These are phyloP conservation scores for Dunaliella primolecta DNA, from an alignment of 139 green algal species.

Conservation along the genomic window DNA sequence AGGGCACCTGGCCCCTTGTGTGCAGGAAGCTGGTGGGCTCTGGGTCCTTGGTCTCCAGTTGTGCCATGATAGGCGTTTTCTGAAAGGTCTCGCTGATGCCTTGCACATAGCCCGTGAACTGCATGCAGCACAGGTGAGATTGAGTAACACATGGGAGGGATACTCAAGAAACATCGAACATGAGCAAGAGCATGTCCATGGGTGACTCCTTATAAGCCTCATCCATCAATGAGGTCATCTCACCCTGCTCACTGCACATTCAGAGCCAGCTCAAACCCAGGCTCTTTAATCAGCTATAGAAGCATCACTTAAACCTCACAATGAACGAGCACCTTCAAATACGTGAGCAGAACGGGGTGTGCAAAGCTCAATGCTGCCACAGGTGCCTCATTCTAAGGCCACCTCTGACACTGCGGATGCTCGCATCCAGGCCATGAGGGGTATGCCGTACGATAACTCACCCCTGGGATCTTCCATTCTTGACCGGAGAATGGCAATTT, in stretches of 20 bases:
- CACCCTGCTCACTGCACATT: too few species aligned
- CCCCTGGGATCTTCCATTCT: slow-evolving; percentile 16
- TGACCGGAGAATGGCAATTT: background rate
- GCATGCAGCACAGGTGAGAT: background rate
- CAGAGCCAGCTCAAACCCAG: too few species aligned
- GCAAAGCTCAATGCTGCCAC: too few species aligned
- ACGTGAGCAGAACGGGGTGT: too few species aligned
- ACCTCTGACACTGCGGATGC: too few species aligned
- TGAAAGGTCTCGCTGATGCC: slow-evolving; percentile 54
- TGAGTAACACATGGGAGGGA: background rate
- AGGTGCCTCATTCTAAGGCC: too few species aligned
- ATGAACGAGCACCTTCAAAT: too few species aligned
- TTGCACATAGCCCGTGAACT: slow-evolving; percentile 69
- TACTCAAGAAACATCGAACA: background rate
- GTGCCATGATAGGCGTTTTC: slow-evolving; percentile 64
- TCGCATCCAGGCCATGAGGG: too few species aligned
- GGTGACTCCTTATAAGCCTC: too few species aligned
- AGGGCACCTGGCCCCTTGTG: slow-evolving; percentile 44
- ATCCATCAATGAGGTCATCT: too few species aligned
- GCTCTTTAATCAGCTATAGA: too few species aligned
- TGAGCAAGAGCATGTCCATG: background rate
- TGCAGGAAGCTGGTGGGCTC: slow-evolving; percentile 58
- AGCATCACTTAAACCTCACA: too few species aligned
- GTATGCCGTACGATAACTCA: slow-evolving; percentile 1
- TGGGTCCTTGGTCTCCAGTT: slow-evolving; percentile 60